These are phyloP conservation scores for Penicillium fimorum DNA, from an alignment of 495 filamentous ascomycete genomes.

Conservation along the genomic window DNA sequence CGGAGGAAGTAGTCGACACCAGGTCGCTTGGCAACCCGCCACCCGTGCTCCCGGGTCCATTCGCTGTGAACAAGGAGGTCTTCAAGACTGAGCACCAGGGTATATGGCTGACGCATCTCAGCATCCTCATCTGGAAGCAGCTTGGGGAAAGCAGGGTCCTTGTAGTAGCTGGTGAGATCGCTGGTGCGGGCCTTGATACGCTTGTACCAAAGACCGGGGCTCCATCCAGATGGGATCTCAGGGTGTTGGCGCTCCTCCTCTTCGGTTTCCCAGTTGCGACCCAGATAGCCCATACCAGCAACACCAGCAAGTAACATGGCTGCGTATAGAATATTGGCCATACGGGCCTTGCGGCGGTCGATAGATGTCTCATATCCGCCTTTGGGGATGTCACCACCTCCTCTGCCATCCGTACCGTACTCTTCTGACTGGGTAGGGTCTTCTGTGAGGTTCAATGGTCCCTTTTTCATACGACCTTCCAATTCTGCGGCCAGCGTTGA, in stretches of 20 bases:
- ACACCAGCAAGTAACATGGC: conserved; percentile 48
- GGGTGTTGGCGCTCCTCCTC: conserved; percentile 63
- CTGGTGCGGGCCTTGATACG: conserved; percentile 70
- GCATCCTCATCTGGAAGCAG: conserved; percentile 87
- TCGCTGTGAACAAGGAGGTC: conserved; percentile 91
- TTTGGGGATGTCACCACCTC: conserved; percentile 65
- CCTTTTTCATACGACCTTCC: conserved; percentile 54
- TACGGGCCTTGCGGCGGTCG: conserved; percentile 70
- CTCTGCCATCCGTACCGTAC: conserved; percentile 47
- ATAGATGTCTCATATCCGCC: conserved; percentile 87
- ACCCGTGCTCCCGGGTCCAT: conserved; percentile 91
- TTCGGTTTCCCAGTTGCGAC: conserved; percentile 81
- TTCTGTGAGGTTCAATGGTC: conserved; percentile 57
- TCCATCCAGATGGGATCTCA: conserved; percentile 71
- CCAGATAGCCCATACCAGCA: conserved; percentile 64
- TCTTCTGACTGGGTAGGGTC: conserved; percentile 51
- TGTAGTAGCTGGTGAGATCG: conserved; percentile 85
- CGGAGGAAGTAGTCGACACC: conserved; percentile 96
- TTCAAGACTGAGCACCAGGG: conserved; percentile 86
- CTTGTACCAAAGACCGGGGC: conserved; percentile 70
- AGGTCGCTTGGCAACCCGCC: conserved; percentile 92
- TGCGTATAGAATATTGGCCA: conserved; percentile 67
- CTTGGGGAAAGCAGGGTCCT: conserved; percentile 92
- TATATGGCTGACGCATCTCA: conserved; percentile 81
- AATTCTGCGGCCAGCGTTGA: conserved; percentile 75